Evolutionary conservation across 2,329 filamentous ascomycete genomes (phyloP).

Genomic region (Furcasterigmium sp.): DNA sequence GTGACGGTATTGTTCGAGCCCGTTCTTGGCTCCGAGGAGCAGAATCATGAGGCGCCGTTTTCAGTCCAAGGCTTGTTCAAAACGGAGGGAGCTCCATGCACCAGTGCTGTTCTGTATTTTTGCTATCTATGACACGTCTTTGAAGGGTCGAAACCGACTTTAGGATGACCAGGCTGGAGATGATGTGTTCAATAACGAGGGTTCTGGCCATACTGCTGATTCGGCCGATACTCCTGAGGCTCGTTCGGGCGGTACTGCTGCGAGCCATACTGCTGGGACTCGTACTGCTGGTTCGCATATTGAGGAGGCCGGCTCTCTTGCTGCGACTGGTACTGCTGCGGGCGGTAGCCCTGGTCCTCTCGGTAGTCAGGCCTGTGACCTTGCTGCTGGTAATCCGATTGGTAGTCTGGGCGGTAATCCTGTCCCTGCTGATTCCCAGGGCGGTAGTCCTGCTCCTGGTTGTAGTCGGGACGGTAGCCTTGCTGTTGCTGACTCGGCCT

Average conservation of each 20-base stretch:
- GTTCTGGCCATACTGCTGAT: constrained; percentile 21
- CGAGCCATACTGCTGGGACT: constrained; percentile 13
- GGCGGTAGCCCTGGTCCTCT: constrained; percentile 3
- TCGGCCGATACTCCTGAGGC: constrained; percentile 12
- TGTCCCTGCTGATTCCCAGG: too few relatives aligned
- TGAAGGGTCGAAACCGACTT: too few relatives aligned
- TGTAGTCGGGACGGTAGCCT: not conserved
- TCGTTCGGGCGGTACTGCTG: constrained; percentile 1
- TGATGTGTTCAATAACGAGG: constrained; percentile 16
- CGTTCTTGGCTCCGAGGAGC: too few relatives aligned
- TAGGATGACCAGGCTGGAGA: too few relatives aligned
- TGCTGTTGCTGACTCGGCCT: too few relatives aligned
- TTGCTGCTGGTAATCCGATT: not conserved
- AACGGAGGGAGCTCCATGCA: too few relatives aligned
- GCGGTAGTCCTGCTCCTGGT: not conserved
- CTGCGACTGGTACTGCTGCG: constrained; percentile 13
- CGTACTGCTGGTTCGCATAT: constrained; percentile 8
- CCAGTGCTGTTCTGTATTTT: too few relatives aligned
- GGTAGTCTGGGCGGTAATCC: constrained; percentile 9
- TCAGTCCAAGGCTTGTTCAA: too few relatives aligned
- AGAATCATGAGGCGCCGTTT: too few relatives aligned
- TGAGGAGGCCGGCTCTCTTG: constrained; percentile 13
- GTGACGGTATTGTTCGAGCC: too few relatives aligned
- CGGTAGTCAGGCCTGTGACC: constrained; percentile 1
- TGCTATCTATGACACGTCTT: too few relatives aligned